A percentile compares a stretch with the other conserved stretches of the same genome.
Evolutionary conservation across 2,329 filamentous ascomycete genomes (phyloP).

Genomic region (Claviceps capensis): DNA sequence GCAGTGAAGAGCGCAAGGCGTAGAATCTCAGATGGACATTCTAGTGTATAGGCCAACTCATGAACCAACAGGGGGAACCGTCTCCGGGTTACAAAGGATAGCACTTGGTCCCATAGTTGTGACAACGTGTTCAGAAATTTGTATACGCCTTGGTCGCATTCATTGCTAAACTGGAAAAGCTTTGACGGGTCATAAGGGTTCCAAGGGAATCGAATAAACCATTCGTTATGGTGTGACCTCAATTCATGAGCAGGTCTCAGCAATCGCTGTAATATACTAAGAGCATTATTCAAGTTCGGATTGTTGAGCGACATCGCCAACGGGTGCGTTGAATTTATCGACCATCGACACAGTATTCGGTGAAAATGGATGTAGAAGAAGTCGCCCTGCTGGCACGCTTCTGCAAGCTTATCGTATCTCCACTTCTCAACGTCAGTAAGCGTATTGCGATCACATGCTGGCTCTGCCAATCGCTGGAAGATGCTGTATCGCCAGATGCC

Average conservation of each 20-base stretch:
- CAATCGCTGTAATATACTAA: conserved; percentile 5
- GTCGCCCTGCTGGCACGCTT: conserved; percentile 44
- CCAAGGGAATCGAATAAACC: conserved; percentile 1
- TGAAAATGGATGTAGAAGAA: conserved; percentile 51
- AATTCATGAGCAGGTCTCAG: not conserved
- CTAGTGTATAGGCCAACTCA: conserved; percentile 12
- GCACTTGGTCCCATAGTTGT: conserved; percentile 10
- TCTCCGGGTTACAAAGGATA: conserved; percentile 7
- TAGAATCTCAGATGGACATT: conserved; percentile 14
- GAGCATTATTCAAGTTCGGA: conserved; percentile 10
- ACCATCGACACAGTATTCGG: conserved; percentile 49
- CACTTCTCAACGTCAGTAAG: conserved; percentile 25
- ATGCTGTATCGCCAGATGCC: not conserved
- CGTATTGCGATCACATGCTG: not conserved
- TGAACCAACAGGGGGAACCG: conserved; percentile 15
- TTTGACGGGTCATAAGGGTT: not conserved
- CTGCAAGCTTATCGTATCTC: conserved; percentile 39
- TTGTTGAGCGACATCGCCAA: conserved; percentile 7
- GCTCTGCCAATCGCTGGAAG: not conserved
- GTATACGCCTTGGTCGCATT: conserved; percentile 5
- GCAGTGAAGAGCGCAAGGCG: conserved; percentile 16
- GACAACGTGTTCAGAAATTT: conserved; percentile 14
- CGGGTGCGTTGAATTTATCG: conserved; percentile 21
- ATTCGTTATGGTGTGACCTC: not conserved
- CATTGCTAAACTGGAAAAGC: not conserved